Evolutionary conservation across 139 green algal species (phyloP).

Genomic region (Chlamydomonas sphaeroides): DNA sequence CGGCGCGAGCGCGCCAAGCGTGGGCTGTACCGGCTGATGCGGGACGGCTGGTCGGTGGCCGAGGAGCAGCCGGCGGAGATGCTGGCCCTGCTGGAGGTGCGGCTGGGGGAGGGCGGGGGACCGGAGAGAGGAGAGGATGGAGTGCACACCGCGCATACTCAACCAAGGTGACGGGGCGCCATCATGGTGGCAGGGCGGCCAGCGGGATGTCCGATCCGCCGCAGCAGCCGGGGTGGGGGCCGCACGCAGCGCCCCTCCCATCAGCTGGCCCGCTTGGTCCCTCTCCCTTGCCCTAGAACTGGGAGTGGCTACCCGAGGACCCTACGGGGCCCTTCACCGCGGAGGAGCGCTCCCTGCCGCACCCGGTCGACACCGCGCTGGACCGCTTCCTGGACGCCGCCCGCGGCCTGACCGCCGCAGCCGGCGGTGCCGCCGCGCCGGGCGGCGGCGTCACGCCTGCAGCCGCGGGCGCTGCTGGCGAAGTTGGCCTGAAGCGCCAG

Average conservation of each 20-base stretch:
- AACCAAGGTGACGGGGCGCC: too few species aligned
- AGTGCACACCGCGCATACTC: too few species aligned
- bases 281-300: too few species aligned
- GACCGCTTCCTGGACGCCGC: neutral
- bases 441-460: neutral
- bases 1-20: conserved; percentile 31
- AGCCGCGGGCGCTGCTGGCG: neutral
- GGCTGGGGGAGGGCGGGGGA: too few species aligned
- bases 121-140: too few species aligned
- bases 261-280: too few species aligned
- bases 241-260: too few species aligned
- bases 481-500: too few species aligned
- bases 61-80: neutral
- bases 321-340: neutral
- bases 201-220: too few species aligned
- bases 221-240: too few species aligned
- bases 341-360: neutral
- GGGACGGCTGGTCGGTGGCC: neutral
- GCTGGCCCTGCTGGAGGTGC: conserved; percentile 12
- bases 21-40: conserved; percentile 5
- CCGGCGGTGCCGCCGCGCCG: neutral
- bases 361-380: neutral
- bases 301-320: neutral
- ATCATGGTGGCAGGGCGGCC: too few species aligned
- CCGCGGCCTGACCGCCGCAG: neutral